phyloP scores from a whole-genome alignment of 148 eudicot genomes.

The Vaccinium vitisidaea region DNA sequence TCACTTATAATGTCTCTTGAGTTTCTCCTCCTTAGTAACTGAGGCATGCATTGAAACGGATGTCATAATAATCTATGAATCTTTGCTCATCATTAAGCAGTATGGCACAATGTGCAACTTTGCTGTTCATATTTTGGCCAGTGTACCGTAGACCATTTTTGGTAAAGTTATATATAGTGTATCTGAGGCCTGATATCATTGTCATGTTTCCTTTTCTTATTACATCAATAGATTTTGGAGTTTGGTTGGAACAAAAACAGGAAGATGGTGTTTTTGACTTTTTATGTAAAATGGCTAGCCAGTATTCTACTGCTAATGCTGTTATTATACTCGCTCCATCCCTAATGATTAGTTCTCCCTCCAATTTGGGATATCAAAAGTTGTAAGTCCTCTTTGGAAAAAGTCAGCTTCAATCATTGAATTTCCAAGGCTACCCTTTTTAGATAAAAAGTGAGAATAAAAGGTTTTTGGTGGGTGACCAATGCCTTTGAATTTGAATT shows the following conservation, averaged over 20 bases:
- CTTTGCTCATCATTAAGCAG: neutral
- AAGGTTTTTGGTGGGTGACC: neutral
- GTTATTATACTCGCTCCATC: neutral
- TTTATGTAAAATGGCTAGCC: slow-evolving; percentile 9
- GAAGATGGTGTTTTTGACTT: neutral
- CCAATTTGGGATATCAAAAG: neutral
- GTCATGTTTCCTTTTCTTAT: neutral
- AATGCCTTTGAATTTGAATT: neutral
- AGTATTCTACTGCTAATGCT: neutral
- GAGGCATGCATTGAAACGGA: neutral
- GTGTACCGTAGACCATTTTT: neutral
- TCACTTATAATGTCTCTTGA: neutral
- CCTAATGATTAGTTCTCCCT: neutral
- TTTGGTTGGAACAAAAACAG: neutral
- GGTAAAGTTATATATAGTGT: neutral
- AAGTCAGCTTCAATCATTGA: neutral
- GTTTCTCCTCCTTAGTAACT: neutral
- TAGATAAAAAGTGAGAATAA: neutral
- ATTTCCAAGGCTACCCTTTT: neutral
- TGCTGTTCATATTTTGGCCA: neutral
- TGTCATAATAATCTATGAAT: neutral
- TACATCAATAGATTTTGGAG: neutral
- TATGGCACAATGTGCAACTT: neutral
- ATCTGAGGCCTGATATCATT: neutral
- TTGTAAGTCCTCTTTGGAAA: neutral